Percentiles rank a stretch among this genome's conserved stretches.
phyloP scores from a whole-genome alignment of 2,329 filamentous ascomycete genomes.

The Aureobasidium sp. region DNA sequence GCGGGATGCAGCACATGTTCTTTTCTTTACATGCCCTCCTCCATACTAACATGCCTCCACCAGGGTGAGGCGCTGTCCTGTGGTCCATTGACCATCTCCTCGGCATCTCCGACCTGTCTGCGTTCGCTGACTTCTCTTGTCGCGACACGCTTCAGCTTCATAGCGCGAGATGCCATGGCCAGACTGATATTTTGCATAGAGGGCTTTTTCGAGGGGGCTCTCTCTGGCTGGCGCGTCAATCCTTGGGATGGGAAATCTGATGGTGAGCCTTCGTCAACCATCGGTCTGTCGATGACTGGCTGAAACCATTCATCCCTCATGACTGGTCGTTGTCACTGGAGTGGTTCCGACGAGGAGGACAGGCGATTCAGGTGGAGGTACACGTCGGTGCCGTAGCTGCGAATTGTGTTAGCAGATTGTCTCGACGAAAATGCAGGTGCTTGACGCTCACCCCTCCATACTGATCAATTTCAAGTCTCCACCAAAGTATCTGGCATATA shows the following conservation, averaged over 20 bases:
- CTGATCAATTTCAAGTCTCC: slow-evolving; percentile 96
- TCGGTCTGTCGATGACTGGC: slow-evolving; percentile 26
- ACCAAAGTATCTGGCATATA: slow-evolving; percentile 96
- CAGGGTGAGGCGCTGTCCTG: slow-evolving; percentile 28
- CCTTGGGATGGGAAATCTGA: slow-evolving; percentile 37
- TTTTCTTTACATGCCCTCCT: slow-evolving; percentile 39
- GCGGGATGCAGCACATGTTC: background rate
- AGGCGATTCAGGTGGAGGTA: slow-evolving; percentile 96
- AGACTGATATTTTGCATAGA: slow-evolving; percentile 43
- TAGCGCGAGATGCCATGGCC: slow-evolving; percentile 40
- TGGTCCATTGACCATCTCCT: slow-evolving; percentile 59
- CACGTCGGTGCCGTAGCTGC: slow-evolving; percentile 92
- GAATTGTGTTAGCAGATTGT: slow-evolving; percentile 20
- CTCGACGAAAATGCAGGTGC: background rate
- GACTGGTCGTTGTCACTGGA: slow-evolving; percentile 89
- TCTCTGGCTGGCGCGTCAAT: slow-evolving; percentile 39
- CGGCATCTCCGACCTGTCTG: slow-evolving; percentile 83
- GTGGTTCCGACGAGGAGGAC: slow-evolving; percentile 88
- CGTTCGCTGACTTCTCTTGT: slow-evolving; percentile 69
- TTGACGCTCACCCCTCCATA: slow-evolving; percentile 81
- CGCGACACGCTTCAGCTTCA: slow-evolving; percentile 61
- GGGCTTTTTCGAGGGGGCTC: slow-evolving; percentile 18
- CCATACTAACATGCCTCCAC: slow-evolving; percentile 46
- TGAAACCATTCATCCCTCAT: slow-evolving; percentile 64
- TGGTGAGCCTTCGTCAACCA: slow-evolving; percentile 23